Evolutionary conservation across 2,329 filamentous ascomycete genomes (phyloP), one percentile per base, ranked within the genome.

Genomic region (Raffaelea deltoideospora): DNA sequence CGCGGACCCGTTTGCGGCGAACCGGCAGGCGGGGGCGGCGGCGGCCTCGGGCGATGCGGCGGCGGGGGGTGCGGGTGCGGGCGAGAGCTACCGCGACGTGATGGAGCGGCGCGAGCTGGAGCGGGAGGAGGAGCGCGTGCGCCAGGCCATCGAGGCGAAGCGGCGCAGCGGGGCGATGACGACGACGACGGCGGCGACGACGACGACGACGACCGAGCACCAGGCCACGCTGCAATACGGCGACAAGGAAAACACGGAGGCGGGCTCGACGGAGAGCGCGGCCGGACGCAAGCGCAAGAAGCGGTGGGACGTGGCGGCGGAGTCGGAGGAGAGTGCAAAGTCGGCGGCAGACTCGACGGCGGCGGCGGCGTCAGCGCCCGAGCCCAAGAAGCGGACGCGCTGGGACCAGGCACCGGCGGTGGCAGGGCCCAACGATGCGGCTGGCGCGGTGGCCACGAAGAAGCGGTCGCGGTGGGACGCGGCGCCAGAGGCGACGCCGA

Each of bases 81-180:
- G 83, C 15, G 68, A 81, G 43, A 88, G 76, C 41, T 98, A 96
- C 54, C 76, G 82, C 48, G 84, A 93, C 45, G 69, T 92, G 36
- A 96, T 98, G 88, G 79, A 84, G 46, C 67, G 79, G 46, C 80
- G 86, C 37, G 88, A 98, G 48, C 59, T 96, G 10, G 88, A 98
- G 59, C 76, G 85, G 45, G 90, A 98, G 60, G 90, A 98, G 59
- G 83, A 88, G 50, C 75, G 88, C 44, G 80, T 98, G 26, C 70
- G 71, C 48, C 79, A 72, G 49, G 67, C 83, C 36, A 90, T 98
- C 44, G 74, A 81, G 47, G 79, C 90, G 34, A 81, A 81, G 57
- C 64, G 56, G 23, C 63, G 79, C 46, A 67, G 66, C 23, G 63
- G 68, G 45, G 66, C 67, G 33, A 10, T 19, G 66, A 69, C 45